These are phyloP conservation scores for Colletotrichum spaethianum DNA, from an alignment of 2,329 filamentous ascomycete species.

Conservation along the genomic window DNA sequence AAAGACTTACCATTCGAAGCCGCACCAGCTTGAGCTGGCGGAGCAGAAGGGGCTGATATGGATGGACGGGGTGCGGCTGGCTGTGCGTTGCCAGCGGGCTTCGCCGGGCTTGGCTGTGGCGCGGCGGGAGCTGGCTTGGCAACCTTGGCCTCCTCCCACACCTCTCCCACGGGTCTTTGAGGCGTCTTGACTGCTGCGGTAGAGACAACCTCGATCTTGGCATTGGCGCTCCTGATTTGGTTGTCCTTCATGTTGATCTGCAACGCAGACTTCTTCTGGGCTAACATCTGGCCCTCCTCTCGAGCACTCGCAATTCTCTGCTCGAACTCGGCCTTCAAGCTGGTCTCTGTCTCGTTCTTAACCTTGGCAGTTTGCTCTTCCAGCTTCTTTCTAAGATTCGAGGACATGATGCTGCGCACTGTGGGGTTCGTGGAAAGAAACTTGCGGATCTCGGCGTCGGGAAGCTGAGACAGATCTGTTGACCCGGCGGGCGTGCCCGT, in stretches of 20 bases:
- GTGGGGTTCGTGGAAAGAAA: conserved; percentile 70
- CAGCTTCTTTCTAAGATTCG: conserved; percentile 79
- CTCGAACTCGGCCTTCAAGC: conserved; percentile 64
- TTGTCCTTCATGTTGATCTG: conserved; percentile 86
- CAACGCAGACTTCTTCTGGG: conserved; percentile 80
- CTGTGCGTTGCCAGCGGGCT: conserved; percentile 31
- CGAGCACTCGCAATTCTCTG: conserved; percentile 67
- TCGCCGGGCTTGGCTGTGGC: conserved; percentile 42
- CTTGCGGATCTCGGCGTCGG: conserved; percentile 70
- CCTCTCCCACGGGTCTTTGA: conserved; percentile 84
- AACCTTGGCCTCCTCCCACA: conserved; percentile 85
- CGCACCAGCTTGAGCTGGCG: conserved; percentile 41
- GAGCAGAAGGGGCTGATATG: conserved; percentile 25
- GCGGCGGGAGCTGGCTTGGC: conserved; percentile 46
- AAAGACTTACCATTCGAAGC: conserved; percentile 35
- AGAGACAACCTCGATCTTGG: conserved; percentile 84
- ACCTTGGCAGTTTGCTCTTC: conserved; percentile 74
- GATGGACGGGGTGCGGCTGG: conserved; percentile 29
- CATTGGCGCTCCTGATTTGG: conserved; percentile 72
- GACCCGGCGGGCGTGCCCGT: conserved; percentile 48
- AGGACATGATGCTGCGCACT: conserved; percentile 70
- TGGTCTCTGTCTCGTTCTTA: conserved; percentile 66
- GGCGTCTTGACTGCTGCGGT: conserved; percentile 89
- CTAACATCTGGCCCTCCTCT: conserved; percentile 78
- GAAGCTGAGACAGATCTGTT: conserved; percentile 62